Percentiles rank a stretch among this genome's conserved stretches.
These are phyloP conservation scores for Clonostachys rhizophaga DNA, from an alignment of 2,329 filamentous ascomycete genomes.

Conservation along the genomic window DNA sequence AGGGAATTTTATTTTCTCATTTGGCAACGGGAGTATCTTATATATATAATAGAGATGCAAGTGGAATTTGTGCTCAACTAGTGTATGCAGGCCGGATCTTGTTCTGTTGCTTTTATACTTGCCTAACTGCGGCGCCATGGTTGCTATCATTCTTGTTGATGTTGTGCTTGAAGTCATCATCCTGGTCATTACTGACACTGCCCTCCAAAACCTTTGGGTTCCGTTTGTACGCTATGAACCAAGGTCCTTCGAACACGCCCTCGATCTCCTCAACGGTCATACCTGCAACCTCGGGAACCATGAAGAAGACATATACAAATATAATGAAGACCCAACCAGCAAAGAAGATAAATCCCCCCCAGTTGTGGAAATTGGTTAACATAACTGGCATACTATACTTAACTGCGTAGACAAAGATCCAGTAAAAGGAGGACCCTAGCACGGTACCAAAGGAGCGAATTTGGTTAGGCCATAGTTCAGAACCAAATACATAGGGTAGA, in stretches of 20 bases:
- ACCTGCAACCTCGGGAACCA: conserved; percentile 31
- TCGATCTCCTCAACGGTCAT: conserved; percentile 31
- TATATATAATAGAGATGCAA: too few species aligned
- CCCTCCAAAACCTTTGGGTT: too few species aligned
- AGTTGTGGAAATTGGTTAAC: conserved; percentile 23
- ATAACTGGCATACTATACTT: conserved; percentile 24
- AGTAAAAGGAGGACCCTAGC: conserved; percentile 18
- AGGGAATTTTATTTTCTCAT: too few species aligned
- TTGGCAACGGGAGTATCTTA: too few species aligned
- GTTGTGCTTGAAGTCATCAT: too few species aligned
- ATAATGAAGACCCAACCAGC: conserved; percentile 27
- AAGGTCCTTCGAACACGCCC: conserved; percentile 21
- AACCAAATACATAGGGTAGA: conserved; percentile 37
- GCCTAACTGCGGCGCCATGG: too few species aligned
- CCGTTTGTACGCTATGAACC: conserved; percentile 9
- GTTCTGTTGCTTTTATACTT: not conserved
- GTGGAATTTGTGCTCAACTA: too few species aligned
- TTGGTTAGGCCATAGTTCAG: conserved; percentile 37
- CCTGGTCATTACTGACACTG: too few species aligned
- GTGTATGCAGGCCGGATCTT: not conserved
- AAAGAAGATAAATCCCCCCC: conserved; percentile 37
- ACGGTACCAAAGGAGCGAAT: conserved; percentile 37
- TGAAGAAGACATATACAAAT: conserved; percentile 27
- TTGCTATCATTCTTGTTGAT: too few species aligned
- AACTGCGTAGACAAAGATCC: conserved; percentile 32